Evolutionary conservation across 208 protist species (phyloP).

Genomic region (Crithidia acanthocephali): DNA sequence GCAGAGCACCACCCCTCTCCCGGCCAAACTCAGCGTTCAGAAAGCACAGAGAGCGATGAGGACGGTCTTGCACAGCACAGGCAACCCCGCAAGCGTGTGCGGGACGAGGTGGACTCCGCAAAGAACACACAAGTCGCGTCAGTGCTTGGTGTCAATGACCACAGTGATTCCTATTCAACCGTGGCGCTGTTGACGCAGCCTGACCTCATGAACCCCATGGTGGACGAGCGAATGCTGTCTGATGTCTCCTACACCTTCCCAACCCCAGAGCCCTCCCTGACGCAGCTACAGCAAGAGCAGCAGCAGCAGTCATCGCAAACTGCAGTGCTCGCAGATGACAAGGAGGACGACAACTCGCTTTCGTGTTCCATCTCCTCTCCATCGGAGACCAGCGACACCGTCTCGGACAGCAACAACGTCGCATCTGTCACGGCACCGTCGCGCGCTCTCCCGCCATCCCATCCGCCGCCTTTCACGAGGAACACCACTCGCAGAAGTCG

Average conservation of each 20-base stretch:
- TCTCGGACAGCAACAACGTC: not conserved
- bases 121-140: too few relatives aligned
- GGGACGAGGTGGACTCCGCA: too few relatives aligned
- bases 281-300: not conserved
- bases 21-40: too few relatives aligned
- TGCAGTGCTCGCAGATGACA: not conserved
- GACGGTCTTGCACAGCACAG: too few relatives aligned
- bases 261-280: constrained; percentile 5
- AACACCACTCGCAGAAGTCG: not conserved
- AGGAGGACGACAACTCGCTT: not conserved
- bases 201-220: too few relatives aligned
- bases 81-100: too few relatives aligned
- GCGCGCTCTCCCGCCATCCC: not conserved
- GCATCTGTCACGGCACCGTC: not conserved
- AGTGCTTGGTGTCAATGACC: too few relatives aligned
- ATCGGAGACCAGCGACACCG: constrained; percentile 7
- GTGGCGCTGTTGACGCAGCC: too few relatives aligned
- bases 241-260: constrained; percentile 13
- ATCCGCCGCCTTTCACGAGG: not conserved
- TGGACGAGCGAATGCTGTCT: not conserved
- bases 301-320: not conserved
- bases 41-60: too few relatives aligned
- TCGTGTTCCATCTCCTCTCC: constrained; percentile 21
- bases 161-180: too few relatives aligned
- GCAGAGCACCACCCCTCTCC: too few relatives aligned